Percentiles rank a stretch among this genome's conserved stretches.
These are phyloP conservation scores for Nicotiana benthamiana DNA, from an alignment of 257 asterid genomes.

Conservation along the genomic window DNA sequence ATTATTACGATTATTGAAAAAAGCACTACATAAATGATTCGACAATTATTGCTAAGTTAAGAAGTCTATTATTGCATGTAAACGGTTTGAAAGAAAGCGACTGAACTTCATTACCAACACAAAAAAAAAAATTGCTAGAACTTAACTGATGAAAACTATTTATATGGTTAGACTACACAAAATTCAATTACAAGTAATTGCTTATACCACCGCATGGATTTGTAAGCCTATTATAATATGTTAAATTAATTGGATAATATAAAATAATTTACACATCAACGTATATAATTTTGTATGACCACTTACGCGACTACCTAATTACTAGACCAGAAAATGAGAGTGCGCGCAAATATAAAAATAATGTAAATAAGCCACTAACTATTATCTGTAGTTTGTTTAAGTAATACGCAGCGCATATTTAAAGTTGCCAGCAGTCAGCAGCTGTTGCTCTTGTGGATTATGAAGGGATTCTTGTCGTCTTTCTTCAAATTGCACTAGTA, in stretches of 20 bases:
- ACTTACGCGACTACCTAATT: too few species aligned
- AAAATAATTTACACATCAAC: too few species aligned
- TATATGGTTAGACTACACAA: not conserved
- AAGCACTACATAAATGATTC: not conserved
- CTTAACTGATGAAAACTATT: too few species aligned
- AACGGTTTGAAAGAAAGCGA: not conserved
- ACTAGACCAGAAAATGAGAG: too few species aligned
- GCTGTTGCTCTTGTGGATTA: not conserved
- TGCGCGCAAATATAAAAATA: too few species aligned
- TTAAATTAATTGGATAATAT: too few species aligned
- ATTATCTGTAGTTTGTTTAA: not conserved
- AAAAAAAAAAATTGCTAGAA: too few species aligned
- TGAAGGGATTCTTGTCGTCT: not conserved
- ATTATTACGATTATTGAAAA: not conserved
- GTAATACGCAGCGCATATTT: not conserved
- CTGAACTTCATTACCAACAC: too few species aligned
- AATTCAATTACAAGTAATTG: not conserved
- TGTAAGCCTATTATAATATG: too few species aligned
- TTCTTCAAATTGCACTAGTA: not conserved
- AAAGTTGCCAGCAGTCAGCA: not conserved
- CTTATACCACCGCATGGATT: not conserved
- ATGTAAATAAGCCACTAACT: not conserved
- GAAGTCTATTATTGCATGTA: not conserved
- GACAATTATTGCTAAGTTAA: not conserved
- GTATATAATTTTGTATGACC: too few species aligned